Evolutionary conservation across 768 basidiomycete genomes (phyloP).

Genomic region (Mrakia gelida): DNA sequence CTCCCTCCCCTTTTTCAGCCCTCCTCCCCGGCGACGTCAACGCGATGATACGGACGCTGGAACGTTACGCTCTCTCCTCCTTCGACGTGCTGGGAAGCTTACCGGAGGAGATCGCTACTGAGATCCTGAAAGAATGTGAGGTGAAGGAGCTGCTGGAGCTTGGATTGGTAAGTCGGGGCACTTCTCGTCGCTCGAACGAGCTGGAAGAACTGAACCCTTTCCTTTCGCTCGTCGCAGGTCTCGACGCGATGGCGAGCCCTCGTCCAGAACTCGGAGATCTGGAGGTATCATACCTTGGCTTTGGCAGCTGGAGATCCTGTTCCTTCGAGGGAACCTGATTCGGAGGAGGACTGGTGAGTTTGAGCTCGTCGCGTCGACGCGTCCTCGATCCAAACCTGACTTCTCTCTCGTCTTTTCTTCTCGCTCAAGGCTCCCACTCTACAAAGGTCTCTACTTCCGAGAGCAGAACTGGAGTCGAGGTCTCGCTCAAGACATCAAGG

Average conservation of each 20-base stretch:
- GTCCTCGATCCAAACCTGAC: not conserved
- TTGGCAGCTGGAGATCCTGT: conserved; percentile 69
- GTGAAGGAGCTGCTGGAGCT: conserved; percentile 61
- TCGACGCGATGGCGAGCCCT: conserved; percentile 51
- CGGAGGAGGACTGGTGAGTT: conserved; percentile 65
- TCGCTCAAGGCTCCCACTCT: conserved; percentile 57
- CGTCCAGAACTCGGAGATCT: conserved; percentile 63
- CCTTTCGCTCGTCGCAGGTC: conserved; percentile 37
- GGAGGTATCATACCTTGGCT: conserved; percentile 69
- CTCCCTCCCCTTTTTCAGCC: conserved; percentile 47
- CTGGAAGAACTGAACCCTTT: not conserved
- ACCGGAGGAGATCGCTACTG: conserved; percentile 60
- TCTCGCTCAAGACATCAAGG: conserved; percentile 67
- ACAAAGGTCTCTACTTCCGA: conserved; percentile 74
- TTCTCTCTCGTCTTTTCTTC: not conserved
- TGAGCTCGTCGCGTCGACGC: conserved; percentile 37
- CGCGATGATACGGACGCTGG: conserved; percentile 73
- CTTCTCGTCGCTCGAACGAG: not conserved
- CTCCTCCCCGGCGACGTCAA: conserved; percentile 79
- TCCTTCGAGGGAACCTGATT: conserved; percentile 52
- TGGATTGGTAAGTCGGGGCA: conserved; percentile 46
- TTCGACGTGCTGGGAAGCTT: conserved; percentile 76
- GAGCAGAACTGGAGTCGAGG: conserved; percentile 77
- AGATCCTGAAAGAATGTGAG: conserved; percentile 58
- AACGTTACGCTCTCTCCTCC: conserved; percentile 76